These are phyloP conservation scores for Camelina laxa DNA, from an alignment of 345 rosid genomes.

Conservation along the genomic window DNA sequence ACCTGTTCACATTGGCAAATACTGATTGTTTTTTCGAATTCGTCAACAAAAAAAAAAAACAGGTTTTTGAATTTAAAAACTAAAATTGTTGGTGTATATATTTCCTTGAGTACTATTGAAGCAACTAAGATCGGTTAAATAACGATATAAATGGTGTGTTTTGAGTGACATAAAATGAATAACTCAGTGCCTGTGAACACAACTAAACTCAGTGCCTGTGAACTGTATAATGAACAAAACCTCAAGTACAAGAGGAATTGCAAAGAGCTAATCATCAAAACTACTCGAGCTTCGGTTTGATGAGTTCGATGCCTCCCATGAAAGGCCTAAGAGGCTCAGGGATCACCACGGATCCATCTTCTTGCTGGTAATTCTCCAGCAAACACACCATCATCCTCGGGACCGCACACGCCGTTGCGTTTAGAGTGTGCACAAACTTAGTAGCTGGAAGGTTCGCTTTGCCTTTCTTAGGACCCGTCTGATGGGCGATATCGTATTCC, in stretches of 20 bases:
- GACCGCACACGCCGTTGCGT: slow-evolving; percentile 95
- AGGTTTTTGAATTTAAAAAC: too few species aligned
- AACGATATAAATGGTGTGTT: background rate
- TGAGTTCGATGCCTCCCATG: slow-evolving; percentile 79
- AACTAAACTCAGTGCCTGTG: slow-evolving; percentile 24
- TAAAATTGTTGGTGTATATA: background rate
- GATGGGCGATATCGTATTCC: slow-evolving; percentile 89
- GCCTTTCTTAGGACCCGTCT: slow-evolving; percentile 66
- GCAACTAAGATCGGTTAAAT: background rate
- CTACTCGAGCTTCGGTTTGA: slow-evolving; percentile 59
- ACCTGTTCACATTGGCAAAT: too few species aligned
- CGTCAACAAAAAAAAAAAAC: too few species aligned
- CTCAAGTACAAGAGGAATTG: slow-evolving; percentile 18
- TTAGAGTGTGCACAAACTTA: slow-evolving; percentile 87
- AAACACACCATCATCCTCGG: slow-evolving; percentile 91
- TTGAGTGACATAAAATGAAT: background rate
- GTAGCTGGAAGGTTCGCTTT: slow-evolving; percentile 62
- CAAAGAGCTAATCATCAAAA: slow-evolving; percentile 1
- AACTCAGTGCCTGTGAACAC: too few species aligned
- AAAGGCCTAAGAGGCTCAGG: slow-evolving; percentile 79
- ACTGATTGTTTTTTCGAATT: too few species aligned
- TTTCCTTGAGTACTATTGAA: background rate
- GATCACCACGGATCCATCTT: slow-evolving; percentile 79
- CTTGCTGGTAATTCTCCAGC: slow-evolving; percentile 91
- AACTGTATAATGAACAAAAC: background rate